These are phyloP conservation scores for Geranium brycei DNA, from an alignment of 345 rosid species.

Conservation along the genomic window DNA sequence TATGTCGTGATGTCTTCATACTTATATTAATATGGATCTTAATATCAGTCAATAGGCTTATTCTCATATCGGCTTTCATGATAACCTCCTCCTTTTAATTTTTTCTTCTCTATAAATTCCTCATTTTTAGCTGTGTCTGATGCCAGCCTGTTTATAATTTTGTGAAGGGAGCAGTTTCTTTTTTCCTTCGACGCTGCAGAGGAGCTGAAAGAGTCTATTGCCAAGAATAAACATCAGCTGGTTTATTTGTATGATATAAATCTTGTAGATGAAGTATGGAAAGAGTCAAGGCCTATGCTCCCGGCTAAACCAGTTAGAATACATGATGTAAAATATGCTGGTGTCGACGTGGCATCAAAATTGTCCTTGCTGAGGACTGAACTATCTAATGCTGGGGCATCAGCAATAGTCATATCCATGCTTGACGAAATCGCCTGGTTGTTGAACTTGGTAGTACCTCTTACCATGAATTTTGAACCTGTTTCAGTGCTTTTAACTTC, in stretches of 20 bases:
- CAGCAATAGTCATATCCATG: conserved; percentile 76
- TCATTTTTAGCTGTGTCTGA: conserved; percentile 18
- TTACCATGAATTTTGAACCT: neutral
- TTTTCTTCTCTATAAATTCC: neutral
- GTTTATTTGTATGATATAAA: conserved; percentile 61
- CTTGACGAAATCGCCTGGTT: conserved; percentile 97
- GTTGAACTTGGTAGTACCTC: conserved; percentile 64
- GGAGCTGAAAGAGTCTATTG: conserved; percentile 70
- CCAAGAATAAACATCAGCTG: conserved; percentile 67
- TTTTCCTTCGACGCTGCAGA: conserved; percentile 90
- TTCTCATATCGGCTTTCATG: neutral
- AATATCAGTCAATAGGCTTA: no score
- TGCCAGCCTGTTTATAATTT: conserved; percentile 26
- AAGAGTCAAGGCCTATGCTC: conserved; percentile 70
- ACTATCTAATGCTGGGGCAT: conserved; percentile 56
- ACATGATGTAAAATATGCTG: conserved; percentile 81
- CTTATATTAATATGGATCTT: no score
- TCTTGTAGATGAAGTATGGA: conserved; percentile 87
- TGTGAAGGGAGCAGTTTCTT: conserved; percentile 96
- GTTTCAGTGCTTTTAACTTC: neutral
- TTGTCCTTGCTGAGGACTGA: conserved; percentile 53
- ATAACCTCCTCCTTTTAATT: neutral
- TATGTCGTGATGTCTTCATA: no score
- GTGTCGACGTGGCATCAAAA: conserved; percentile 64
- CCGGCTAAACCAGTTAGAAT: conserved; percentile 64